Base-by-base conservation (phyloP, 2,329 filamentous ascomycete species). In the Claviceps monticola region DNA sequence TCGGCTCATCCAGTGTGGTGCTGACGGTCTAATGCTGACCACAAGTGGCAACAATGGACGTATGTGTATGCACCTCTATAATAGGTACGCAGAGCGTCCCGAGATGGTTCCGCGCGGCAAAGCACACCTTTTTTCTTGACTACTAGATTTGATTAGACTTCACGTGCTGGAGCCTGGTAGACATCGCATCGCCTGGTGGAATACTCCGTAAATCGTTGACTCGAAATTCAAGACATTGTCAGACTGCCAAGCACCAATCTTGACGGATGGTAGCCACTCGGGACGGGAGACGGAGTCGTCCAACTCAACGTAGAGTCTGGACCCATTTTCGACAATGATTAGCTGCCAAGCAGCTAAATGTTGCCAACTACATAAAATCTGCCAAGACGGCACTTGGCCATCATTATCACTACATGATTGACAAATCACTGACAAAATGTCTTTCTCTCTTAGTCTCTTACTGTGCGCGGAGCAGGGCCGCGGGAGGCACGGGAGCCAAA, bases 311-410 rank as follows among this genome's bases (percentile, higher is more conserved):
- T 21, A 3, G 19, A 19, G 19, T 19, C 19, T 19, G 19, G 6
- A 36, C 23, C 47, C 47, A 8, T 38, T 38, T 23, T 26, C 16
- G 3, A 43, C 26, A 26, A 17, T 13, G 38, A 17, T 16, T 26
- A 26, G 42, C n/a, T 23, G n/a, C 47, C 43, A 46, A 50, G 43
- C 19, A n/a, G 34, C 45, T 29, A 26, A n/a, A 11, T 1, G 16
- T 41, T 47, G 34, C 42, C 37, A 46, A 43, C 43, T 34, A 34
- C 29, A 34, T 34, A 19, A 53, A 37, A 43, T 50, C 13, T 50
- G 47, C 51, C 51, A 53, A 49, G 47, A 46, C 51, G 36, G 43
- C 47, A 49, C 23, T 53, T 41, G 42, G 6, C 17, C 14, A 41
- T 42, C 14, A 51, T 14, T 4, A 14, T 38, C 29, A 23, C 9